Conservation (phyloP, 495 filamentous ascomycete species). For the Viridothelium virens region DNA sequence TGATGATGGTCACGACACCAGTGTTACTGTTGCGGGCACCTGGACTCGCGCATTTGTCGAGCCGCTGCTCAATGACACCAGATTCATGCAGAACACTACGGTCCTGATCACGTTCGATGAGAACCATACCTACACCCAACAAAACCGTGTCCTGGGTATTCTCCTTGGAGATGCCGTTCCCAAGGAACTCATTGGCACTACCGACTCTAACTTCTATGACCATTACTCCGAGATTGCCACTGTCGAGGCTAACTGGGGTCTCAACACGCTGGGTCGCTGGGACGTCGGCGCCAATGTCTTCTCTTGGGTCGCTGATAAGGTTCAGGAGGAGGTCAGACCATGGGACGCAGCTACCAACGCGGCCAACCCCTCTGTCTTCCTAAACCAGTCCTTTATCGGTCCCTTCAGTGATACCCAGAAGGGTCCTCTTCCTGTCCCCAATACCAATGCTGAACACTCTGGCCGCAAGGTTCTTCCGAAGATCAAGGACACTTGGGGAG, state of each 20-base stretch:
- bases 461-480: slow-evolving; percentile 24
- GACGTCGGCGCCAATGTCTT: slow-evolving; percentile 36
- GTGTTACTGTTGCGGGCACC: slow-evolving; percentile 29
- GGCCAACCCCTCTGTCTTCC: slow-evolving; percentile 26
- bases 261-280: slow-evolving; percentile 34
- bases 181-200: slow-evolving; percentile 26
- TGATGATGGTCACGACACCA: slow-evolving; percentile 32
- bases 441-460: slow-evolving; percentile 24
- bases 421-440: slow-evolving; percentile 29
- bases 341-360: slow-evolving; percentile 22
- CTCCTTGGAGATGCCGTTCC: slow-evolving; percentile 31
- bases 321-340: slow-evolving; percentile 24
- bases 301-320: slow-evolving; percentile 29
- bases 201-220: slow-evolving; percentile 32
- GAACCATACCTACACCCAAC: slow-evolving; percentile 34
- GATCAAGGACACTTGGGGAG: slow-evolving; percentile 25
- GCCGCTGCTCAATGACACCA: slow-evolving; percentile 32
- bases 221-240: slow-evolving; percentile 35
- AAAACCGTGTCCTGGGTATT: slow-evolving; percentile 36
- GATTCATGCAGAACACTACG: slow-evolving; percentile 40
- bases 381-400: slow-evolving; percentile 29
- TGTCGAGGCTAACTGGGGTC: slow-evolving; percentile 33
- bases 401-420: slow-evolving; percentile 26
- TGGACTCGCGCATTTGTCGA: slow-evolving; percentile 31
- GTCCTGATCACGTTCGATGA: slow-evolving; percentile 42